Conservation (phyloP, 2,329 filamentous ascomycete species). For the Sporothrix pseudoabietina region DNA sequence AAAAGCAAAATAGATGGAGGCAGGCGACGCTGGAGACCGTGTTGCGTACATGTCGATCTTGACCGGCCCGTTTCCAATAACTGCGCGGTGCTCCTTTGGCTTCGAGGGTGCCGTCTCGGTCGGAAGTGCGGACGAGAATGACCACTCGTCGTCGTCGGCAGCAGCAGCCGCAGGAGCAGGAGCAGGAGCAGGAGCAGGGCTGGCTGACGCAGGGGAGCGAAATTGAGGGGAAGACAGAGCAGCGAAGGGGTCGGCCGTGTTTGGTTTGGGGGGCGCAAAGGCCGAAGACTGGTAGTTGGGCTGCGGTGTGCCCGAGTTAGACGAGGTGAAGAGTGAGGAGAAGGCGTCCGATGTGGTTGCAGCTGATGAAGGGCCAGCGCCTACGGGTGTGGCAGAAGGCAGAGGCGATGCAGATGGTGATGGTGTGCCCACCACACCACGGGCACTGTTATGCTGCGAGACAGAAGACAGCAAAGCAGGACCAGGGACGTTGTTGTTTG, state of each 20-base stretch:
- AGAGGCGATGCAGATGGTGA: conserved; percentile 28
- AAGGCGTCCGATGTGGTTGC: conserved; percentile 43
- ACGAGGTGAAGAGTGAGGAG: conserved; percentile 54
- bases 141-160: conserved; percentile 86
- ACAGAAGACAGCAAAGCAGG: conserved; percentile 66
- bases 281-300: conserved; percentile 52
- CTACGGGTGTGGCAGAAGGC: conserved; percentile 35
- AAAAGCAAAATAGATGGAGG: conserved; percentile 70
- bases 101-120: conserved; percentile 49
- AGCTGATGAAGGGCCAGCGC: conserved; percentile 41
- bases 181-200: conserved; percentile 37
- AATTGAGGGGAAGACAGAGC: conserved; percentile 50
- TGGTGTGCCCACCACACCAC: conserved; percentile 42
- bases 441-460: conserved; percentile 62
- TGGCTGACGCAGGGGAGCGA: conserved; percentile 43
- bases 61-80: conserved; percentile 69
- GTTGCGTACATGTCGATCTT: conserved; percentile 73
- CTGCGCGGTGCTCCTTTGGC: conserved; percentile 63
- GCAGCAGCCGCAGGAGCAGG: conserved; percentile 39
- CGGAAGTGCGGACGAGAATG: conserved; percentile 84
- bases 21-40: conserved; percentile 55
- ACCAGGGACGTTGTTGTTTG: conserved; percentile 66
- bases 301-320: conserved; percentile 58
- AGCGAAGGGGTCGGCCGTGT: conserved; percentile 56
- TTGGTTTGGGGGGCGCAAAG: conserved; percentile 48